Evolutionary conservation across 2,329 filamentous ascomycete species (phyloP).

Genomic region (Microdochium trichocladiopsis): DNA sequence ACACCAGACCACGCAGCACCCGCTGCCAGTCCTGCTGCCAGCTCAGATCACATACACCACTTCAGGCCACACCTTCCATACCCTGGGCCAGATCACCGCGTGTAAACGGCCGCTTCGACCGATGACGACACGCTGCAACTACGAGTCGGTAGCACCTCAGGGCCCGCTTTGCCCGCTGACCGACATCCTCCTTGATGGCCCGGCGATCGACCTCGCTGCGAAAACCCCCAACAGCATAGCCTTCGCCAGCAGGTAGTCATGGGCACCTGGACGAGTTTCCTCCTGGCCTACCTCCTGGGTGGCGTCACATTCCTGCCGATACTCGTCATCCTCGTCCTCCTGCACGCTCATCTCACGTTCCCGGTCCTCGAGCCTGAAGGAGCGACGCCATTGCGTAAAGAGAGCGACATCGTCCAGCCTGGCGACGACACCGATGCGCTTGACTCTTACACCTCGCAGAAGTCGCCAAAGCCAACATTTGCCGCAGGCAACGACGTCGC

Average conservation of each 20-base stretch:
- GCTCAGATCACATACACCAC: too few species aligned
- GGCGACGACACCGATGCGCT: constrained; percentile 60
- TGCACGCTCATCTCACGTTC: constrained; percentile 63
- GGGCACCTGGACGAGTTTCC: constrained; percentile 43
- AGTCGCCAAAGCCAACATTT: constrained; percentile 43
- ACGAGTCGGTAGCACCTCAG: too few species aligned
- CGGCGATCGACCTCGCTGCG: background rate
- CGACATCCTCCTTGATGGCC: background rate
- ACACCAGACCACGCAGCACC: too few species aligned
- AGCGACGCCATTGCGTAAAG: constrained; percentile 18
- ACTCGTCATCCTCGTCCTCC: constrained; percentile 50
- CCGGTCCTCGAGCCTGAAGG: constrained; percentile 41
- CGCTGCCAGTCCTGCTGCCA: too few species aligned
- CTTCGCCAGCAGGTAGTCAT: background rate
- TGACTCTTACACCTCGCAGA: constrained; percentile 44
- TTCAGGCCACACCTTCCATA: too few species aligned
- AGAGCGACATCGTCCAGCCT: constrained; percentile 42
- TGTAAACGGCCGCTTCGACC: background rate
- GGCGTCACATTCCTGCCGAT: constrained; percentile 84
- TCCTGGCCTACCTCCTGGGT: constrained; percentile 75
- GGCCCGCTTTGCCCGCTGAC: background rate
- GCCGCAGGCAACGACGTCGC: constrained; percentile 69
- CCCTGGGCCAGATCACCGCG: background rate
- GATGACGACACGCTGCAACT: background rate
- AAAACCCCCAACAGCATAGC: background rate